Percentiles rank a stretch among this genome's conserved stretches.
Conservation (phyloP, 768 basidiomycete genomes). For the Mycena kentingensis region DNA sequence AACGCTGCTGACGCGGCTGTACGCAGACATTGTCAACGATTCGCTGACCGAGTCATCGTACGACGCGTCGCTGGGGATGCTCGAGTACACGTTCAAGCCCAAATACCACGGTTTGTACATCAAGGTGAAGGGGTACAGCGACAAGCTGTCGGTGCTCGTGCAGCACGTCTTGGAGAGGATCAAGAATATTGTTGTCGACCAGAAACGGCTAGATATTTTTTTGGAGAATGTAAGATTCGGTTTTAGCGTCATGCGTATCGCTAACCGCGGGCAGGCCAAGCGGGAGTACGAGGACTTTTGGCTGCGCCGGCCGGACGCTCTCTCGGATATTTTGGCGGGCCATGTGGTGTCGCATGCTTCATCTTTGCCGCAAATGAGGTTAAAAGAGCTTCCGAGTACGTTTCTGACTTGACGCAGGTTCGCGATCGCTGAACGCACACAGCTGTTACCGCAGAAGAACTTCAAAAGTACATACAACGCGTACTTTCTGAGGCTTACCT, state of each 20-base stretch:
- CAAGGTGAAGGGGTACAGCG: conserved; percentile 83
- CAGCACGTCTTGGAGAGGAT: conserved; percentile 71
- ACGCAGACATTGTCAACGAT: conserved; percentile 83
- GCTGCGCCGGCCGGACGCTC: conserved; percentile 77
- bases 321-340: conserved; percentile 75
- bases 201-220: conserved; percentile 77
- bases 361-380: conserved; percentile 79
- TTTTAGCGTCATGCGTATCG: conserved; percentile 10
- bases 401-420: conserved; percentile 5
- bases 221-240: conserved; percentile 70
- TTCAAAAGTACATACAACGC: conserved; percentile 59
- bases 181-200: conserved; percentile 61
- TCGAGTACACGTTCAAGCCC: conserved; percentile 68
- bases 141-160: conserved; percentile 79
- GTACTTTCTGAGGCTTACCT: conserved; percentile 68
- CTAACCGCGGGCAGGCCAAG: conserved; percentile 69
- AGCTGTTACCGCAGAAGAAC: conserved; percentile 75
- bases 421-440: background rate
- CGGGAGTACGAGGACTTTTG: conserved; percentile 85
- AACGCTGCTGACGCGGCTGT: conserved; percentile 77
- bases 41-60: conserved; percentile 89
- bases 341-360: conserved; percentile 71
- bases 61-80: conserved; percentile 89
- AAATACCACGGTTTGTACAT: conserved; percentile 69
- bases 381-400: conserved; percentile 76